A percentile compares a stretch with the other conserved stretches of the same genome.
phyloP scores from a whole-genome alignment of 371 early-diverging fungal genomes.

The Zychaea mexicana region DNA sequence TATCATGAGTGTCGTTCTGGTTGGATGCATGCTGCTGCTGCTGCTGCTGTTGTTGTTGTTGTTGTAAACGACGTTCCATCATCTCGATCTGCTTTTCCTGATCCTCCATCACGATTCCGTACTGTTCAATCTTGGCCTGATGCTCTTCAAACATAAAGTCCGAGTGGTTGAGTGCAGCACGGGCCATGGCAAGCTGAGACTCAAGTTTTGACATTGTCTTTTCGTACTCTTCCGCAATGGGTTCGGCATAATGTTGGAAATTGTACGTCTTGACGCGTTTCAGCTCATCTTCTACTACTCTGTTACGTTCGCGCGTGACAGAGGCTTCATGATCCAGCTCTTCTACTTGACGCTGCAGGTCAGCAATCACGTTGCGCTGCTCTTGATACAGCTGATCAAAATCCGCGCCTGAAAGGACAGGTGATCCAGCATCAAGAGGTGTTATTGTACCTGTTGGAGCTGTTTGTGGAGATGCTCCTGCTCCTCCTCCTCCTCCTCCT shows the following conservation, averaged over 20 bases:
- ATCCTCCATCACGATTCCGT: constrained; percentile 27
- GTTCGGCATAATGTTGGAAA: constrained; percentile 65
- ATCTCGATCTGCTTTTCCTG: constrained; percentile 39
- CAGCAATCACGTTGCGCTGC: constrained; percentile 35
- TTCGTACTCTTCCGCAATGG: constrained; percentile 70
- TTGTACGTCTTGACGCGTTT: constrained; percentile 13
- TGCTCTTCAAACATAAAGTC: constrained; percentile 54
- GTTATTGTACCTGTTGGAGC: not conserved
- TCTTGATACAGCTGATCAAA: constrained; percentile 35
- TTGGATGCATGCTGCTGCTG: constrained; percentile 31
- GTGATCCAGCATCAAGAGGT: not conserved
- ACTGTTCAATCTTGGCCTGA: constrained; percentile 35
- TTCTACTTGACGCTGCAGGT: constrained; percentile 46
- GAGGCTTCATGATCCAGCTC: constrained; percentile 42
- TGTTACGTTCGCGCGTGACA: constrained; percentile 40
- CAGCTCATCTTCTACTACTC: constrained; percentile 39
- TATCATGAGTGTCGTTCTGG: constrained; percentile 23
- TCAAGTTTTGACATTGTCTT: constrained; percentile 61
- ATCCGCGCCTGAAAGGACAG: constrained; percentile 13
- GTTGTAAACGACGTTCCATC: constrained; percentile 40
- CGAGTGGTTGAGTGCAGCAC: constrained; percentile 55
- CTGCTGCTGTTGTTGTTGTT: constrained; percentile 21
- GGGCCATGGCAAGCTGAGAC: constrained; percentile 56
- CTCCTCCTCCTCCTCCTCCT: not conserved
- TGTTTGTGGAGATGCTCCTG: constrained; percentile 6